Evolutionary conservation across 495 filamentous ascomycete genomes (phyloP).

Genomic region (Choiromyces venosus): DNA sequence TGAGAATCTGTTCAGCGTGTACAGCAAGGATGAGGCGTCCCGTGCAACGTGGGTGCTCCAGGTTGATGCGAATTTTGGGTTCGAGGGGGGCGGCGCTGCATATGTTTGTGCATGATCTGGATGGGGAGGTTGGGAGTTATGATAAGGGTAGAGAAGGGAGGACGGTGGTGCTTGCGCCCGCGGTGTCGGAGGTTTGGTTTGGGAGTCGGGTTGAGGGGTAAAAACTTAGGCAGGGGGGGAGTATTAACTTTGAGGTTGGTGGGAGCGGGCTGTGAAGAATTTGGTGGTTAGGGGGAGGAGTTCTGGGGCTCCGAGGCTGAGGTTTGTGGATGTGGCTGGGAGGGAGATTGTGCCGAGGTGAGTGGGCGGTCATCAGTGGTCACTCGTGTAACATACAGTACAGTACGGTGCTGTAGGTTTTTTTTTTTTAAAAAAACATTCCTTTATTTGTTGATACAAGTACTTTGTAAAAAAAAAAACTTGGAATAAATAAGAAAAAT

Average conservation of each 20-base stretch:
- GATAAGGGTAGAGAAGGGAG: conserved; percentile 12
- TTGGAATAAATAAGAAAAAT: not conserved
- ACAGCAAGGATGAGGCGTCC: conserved; percentile 43
- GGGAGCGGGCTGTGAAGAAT: conserved; percentile 34
- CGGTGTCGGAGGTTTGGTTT: conserved; percentile 46
- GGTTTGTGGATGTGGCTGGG: conserved; percentile 17
- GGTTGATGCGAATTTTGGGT: conserved; percentile 56
- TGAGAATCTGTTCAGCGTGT: conserved; percentile 49
- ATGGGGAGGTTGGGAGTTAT: conserved; percentile 36
- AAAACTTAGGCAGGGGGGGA: conserved; percentile 45
- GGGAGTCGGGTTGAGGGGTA: conserved; percentile 44
- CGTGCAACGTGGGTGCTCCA: conserved; percentile 45
- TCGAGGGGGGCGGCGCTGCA: conserved; percentile 46
- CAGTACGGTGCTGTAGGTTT: not conserved
- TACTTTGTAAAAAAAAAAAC: not conserved
- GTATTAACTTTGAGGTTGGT: conserved; percentile 46
- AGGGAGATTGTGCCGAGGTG: conserved; percentile 10
- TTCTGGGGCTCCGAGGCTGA: conserved; percentile 5
- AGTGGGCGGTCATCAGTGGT: not conserved
- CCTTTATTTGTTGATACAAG: not conserved
- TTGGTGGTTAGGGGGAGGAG: conserved; percentile 31
- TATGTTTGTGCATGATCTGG: conserved; percentile 49
- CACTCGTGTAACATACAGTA: not conserved
- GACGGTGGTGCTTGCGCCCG: conserved; percentile 46
- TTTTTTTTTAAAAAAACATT: too few relatives aligned